Evolutionary conservation across 1,284 basidiomycete genomes (phyloP), one percentile per base, ranked within the genome.

Genomic region (Ustilago crameri): DNA sequence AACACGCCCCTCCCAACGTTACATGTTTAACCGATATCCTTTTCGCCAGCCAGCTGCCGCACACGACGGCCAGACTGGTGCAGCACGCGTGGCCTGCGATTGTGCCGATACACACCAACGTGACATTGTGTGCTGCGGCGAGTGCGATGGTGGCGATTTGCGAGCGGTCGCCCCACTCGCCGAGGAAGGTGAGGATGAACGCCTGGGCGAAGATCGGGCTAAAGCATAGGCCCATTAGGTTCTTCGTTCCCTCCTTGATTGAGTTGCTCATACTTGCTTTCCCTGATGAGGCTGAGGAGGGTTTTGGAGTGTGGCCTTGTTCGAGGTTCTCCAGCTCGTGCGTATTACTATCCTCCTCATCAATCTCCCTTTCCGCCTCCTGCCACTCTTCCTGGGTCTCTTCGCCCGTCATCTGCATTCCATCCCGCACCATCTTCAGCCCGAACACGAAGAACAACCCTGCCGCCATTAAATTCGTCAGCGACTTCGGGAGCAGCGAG

Each of bases 131-230:
- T 23, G 95, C 93, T 34, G 95, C 95, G 1, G 92, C 96, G 47
- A 98, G 87, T 2, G 93, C 95, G 73, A 98, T 97, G 0, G 95
- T 98, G 0, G 96, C 92, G 76, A 98, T 95, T 85, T 98, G 96
- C 80, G 92, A 94, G 43, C 95, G 86, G 85, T 98, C 96, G 1
- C 95, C 96, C 95, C 95, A 98, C 84, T 98, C 95, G 22, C 95
- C 96, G 12, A 98, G 87, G 84, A 98, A 98, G 0, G 95, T 98
- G 57, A 98, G 87, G 37, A 95, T 86, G 76, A 98, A 98, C 0
- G 93, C 90, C 84, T 98, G 95, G 2, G 95, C 93, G 78, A 97
- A 97, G 1, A 96, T 92, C 0, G 95, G 96, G 0, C 91, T 93
- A 18, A 97, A 87, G 72, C 95, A 85, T 24, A 96, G 85, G 75